These are phyloP conservation scores for Russula griseocarnosa DNA, from an alignment of 768 basidiomycete species.

Conservation along the genomic window DNA sequence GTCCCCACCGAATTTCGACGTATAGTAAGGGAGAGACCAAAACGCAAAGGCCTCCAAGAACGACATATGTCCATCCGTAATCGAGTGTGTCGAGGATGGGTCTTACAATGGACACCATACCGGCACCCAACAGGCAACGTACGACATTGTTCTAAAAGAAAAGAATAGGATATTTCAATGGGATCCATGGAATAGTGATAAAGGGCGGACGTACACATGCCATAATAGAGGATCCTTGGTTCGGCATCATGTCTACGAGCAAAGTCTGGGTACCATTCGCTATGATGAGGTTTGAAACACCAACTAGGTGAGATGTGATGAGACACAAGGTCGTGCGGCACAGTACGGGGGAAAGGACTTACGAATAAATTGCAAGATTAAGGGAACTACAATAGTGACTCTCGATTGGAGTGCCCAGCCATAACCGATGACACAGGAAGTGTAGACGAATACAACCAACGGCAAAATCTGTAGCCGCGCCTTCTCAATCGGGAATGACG, in stretches of 20 bases:
- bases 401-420: conserved; percentile 56
- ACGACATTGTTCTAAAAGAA: conserved; percentile 60
- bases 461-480: conserved; percentile 52
- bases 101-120: conserved; percentile 58
- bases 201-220: conserved; percentile 54
- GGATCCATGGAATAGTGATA: neutral
- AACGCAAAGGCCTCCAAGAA: conserved; percentile 51
- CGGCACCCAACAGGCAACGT: conserved; percentile 60
- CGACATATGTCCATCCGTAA: conserved; percentile 64
- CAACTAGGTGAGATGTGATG: conserved; percentile 40
- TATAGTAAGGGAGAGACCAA: conserved; percentile 49
- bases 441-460: conserved; percentile 39
- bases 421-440: conserved; percentile 47
- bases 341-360: conserved; percentile 24
- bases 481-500: conserved; percentile 57
- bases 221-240: conserved; percentile 61
- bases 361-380: conserved; percentile 47
- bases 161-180: neutral
- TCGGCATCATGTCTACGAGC: conserved; percentile 60
- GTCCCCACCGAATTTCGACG: conserved; percentile 51
- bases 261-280: conserved; percentile 61
- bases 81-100: conserved; percentile 56
- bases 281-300: conserved; percentile 42
- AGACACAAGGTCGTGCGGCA: conserved; percentile 3
- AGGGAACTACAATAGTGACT: conserved; percentile 49